phyloP scores from a whole-genome alignment of 2,329 filamentous ascomycete species.

The Sordariomycetes sp. region DNA sequence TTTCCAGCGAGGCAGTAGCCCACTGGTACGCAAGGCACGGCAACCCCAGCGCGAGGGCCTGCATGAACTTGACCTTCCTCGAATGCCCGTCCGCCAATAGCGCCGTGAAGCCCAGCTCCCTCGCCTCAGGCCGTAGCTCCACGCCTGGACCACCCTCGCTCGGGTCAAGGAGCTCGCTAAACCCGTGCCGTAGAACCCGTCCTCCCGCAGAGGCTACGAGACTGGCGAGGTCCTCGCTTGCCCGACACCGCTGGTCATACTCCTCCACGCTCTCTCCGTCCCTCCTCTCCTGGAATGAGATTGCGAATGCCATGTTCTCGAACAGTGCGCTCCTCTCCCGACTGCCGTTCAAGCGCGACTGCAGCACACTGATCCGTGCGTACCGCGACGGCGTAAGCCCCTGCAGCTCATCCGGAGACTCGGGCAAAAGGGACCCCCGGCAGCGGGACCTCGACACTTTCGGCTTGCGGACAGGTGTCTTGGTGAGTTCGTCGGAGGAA shows the following conservation, averaged over 20 bases:
- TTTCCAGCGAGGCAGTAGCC: constrained; percentile 58
- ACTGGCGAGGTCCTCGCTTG: constrained; percentile 34
- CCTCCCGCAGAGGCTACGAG: constrained; percentile 63
- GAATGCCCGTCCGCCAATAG: constrained; percentile 79
- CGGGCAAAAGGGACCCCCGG: constrained; percentile 17
- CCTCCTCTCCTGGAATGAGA: constrained; percentile 50
- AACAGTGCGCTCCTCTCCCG: constrained; percentile 35
- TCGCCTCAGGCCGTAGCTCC: constrained; percentile 36
- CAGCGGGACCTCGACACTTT: not conserved
- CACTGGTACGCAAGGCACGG: constrained; percentile 77
- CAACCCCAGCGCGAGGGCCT: constrained; percentile 78
- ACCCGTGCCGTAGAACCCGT: constrained; percentile 56
- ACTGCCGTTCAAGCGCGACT: not conserved
- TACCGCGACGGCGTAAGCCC: not conserved
- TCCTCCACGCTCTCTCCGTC: constrained; percentile 41
- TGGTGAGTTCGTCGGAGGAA: not conserved
- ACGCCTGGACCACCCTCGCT: constrained; percentile 18
- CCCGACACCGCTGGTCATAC: constrained; percentile 20
- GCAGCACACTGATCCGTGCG: not conserved
- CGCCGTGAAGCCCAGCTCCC: constrained; percentile 61
- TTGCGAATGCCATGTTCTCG: constrained; percentile 72
- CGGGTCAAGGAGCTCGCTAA: constrained; percentile 63
- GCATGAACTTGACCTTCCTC: constrained; percentile 83
- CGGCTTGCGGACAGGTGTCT: not conserved
- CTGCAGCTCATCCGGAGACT: constrained; percentile 33